A percentile compares a stretch with the other conserved stretches of the same genome.
phyloP scores from a whole-genome alignment of 2,329 filamentous ascomycete genomes.

The Onygenales sp. region DNA sequence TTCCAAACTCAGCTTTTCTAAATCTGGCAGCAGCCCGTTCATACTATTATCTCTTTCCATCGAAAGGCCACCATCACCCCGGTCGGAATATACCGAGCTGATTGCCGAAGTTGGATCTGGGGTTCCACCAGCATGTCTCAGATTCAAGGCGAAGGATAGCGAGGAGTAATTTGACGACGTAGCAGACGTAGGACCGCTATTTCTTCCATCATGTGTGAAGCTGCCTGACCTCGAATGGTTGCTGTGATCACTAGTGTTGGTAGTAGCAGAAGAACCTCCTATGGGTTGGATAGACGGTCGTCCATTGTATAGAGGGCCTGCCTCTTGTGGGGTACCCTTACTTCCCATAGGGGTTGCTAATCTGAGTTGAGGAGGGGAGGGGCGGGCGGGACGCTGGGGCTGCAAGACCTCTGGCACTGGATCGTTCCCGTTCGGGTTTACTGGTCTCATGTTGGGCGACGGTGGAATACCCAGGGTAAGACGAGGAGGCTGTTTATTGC shows the following conservation, averaged over 20 bases:
- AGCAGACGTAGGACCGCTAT: slow-evolving; percentile 73
- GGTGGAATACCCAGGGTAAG: slow-evolving; percentile 85
- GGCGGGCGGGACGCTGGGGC: slow-evolving; percentile 36
- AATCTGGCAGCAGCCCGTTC: slow-evolving; percentile 63
- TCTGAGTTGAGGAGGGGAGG: slow-evolving; percentile 67
- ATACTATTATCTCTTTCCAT: slow-evolving; percentile 80
- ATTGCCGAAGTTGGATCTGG: slow-evolving; percentile 84
- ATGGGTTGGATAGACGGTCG: slow-evolving; percentile 48
- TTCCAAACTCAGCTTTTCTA: slow-evolving; percentile 73
- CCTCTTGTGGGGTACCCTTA: slow-evolving; percentile 61
- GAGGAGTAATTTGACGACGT: slow-evolving; percentile 80
- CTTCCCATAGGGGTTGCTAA: slow-evolving; percentile 76
- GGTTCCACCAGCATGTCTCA: slow-evolving; percentile 52
- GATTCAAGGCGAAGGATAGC: slow-evolving; percentile 69
- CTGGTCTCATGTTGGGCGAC: slow-evolving; percentile 71
- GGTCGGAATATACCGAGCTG: slow-evolving; percentile 72
- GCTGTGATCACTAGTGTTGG: slow-evolving; percentile 71
- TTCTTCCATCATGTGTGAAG: slow-evolving; percentile 64
- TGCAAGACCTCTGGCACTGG: slow-evolving; percentile 29
- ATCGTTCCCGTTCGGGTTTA: slow-evolving; percentile 31
- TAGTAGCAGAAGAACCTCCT: slow-evolving; percentile 52
- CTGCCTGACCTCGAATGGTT: slow-evolving; percentile 74
- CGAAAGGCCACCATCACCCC: slow-evolving; percentile 60
- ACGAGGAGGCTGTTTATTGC: slow-evolving; percentile 53
- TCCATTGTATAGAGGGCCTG: slow-evolving; percentile 44